Percentiles rank a stretch among this genome's conserved stretches.
These are phyloP conservation scores for Aspergillus ochraceus DNA, from an alignment of 2,329 filamentous ascomycete species.

Conservation along the genomic window DNA sequence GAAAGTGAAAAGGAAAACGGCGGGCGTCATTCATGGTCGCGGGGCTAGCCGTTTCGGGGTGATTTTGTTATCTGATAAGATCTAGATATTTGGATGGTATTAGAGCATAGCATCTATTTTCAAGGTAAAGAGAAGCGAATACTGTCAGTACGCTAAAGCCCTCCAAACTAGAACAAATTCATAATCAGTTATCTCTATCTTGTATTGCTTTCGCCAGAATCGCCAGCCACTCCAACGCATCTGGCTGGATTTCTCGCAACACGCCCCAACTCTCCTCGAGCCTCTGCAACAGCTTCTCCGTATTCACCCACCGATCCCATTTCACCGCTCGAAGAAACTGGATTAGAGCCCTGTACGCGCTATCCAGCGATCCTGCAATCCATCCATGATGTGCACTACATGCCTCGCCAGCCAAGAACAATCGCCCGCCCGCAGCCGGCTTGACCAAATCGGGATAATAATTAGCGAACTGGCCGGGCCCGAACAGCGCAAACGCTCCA, in stretches of 20 bases:
- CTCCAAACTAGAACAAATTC: no score
- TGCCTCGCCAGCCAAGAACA: slow-evolving; percentile 17
- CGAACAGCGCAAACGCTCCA: neutral
- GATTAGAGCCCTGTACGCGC: neutral
- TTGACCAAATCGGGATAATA: neutral
- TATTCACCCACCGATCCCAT: neutral
- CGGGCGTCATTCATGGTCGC: neutral
- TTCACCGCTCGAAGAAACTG: neutral
- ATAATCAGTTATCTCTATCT: no score
- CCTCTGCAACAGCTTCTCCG: neutral
- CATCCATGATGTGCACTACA: slow-evolving; percentile 20
- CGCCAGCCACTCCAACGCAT: neutral
- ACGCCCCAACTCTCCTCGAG: neutral
- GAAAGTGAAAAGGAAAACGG: neutral
- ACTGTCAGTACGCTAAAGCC: no score
- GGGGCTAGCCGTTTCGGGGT: slow-evolving; percentile 5
- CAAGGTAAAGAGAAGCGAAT: no score
- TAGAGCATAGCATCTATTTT: no score
- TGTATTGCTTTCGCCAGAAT: neutral
- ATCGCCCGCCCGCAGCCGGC: slow-evolving; percentile 4
- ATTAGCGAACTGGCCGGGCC: neutral
- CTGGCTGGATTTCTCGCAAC: neutral
- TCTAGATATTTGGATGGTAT: neutral
- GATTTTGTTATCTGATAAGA: slow-evolving; percentile 14
- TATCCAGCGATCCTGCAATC: slow-evolving; percentile 19